Percentiles rank a stretch among this genome's conserved stretches.
Evolutionary conservation across 2,329 filamentous ascomycete species (phyloP).

Genomic region (Pseudocercospora pini-densiflorae): DNA sequence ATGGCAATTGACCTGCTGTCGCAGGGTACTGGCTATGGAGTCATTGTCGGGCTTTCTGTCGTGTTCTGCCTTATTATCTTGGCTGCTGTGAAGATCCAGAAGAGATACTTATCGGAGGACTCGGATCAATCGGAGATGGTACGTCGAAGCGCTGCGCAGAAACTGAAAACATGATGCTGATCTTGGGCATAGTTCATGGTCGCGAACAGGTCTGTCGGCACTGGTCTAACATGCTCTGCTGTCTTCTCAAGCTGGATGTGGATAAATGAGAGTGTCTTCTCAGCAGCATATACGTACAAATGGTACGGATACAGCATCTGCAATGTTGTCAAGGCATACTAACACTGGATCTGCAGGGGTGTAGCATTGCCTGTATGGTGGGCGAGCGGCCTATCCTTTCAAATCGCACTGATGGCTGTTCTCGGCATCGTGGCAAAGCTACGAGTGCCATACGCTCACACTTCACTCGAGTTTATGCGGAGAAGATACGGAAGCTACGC

Average conservation of each 20-base stretch:
- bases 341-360: neutral
- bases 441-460: conserved; percentile 56
- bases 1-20: no score
- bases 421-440: conserved; percentile 56
- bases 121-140: no score
- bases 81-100: no score
- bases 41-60: no score
- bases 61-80: no score
- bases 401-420: conserved; percentile 54
- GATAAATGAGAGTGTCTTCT: conserved; percentile 50
- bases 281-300: conserved; percentile 42
- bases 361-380: conserved; percentile 40
- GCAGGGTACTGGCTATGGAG: no score
- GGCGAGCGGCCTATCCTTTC: conserved; percentile 48
- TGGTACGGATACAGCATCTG: conserved; percentile 14
- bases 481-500: conserved; percentile 40
- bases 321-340: no score
- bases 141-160: no score
- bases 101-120: no score
- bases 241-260: conserved; percentile 44
- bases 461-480: conserved; percentile 55
- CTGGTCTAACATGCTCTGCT: conserved; percentile 38
- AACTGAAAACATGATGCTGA: no score
- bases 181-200: conserved; percentile 41
- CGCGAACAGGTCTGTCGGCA: conserved; percentile 36